Evolutionary conservation across 2,329 filamentous ascomycete genomes (phyloP), one percentile per base, ranked within the genome.

Genomic region (Teratosphaeriaceae sp.): DNA sequence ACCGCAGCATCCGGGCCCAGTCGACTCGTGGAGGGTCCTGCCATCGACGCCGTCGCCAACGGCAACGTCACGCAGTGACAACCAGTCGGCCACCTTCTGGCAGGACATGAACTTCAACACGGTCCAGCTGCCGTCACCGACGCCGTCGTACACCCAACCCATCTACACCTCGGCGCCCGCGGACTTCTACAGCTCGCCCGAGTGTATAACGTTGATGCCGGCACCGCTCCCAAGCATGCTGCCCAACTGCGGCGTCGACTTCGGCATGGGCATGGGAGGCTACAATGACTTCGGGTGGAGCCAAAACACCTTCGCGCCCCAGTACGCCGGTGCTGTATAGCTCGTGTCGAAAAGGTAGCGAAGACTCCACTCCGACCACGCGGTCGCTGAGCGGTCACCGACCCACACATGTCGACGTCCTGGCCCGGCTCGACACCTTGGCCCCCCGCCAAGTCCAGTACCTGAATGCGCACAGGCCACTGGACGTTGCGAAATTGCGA

Each of bases 11-110:
- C 76, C 84, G 33, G 78, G 79, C 5, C 80, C 83, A 1, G 80
- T 94, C 46, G 88, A 97, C 48, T 76, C 86, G 44, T 97, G 90
- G 90, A 88, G 84, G 65, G 81, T 96, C 54, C 73, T 96, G 43
- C 85, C 89, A 36, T 96, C 90, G 42, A 95, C 87, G 59, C 86
- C 88, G 40, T 87, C 82, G 64, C 79, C 86, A 40, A 73, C 69
- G 30, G 67, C 68, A 22, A 80, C 84, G 30, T 82, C 85, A 24
- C 84, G 83, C 42, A 76, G 75, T 62, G 87, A 92, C 62, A 82
- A 81, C 42, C 74, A 78, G 57, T 75, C 80, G 39, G 75, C 80
- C 45, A 77, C 80, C 40, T 78, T 90, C 64, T 96, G 89, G 89
- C 78, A 83, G 48, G 82, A 77, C 61, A 82, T 94, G 72, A 76